These are phyloP conservation scores for Beauveria sp. DNA, from an alignment of 2,329 filamentous ascomycete genomes.

Conservation along the genomic window DNA sequence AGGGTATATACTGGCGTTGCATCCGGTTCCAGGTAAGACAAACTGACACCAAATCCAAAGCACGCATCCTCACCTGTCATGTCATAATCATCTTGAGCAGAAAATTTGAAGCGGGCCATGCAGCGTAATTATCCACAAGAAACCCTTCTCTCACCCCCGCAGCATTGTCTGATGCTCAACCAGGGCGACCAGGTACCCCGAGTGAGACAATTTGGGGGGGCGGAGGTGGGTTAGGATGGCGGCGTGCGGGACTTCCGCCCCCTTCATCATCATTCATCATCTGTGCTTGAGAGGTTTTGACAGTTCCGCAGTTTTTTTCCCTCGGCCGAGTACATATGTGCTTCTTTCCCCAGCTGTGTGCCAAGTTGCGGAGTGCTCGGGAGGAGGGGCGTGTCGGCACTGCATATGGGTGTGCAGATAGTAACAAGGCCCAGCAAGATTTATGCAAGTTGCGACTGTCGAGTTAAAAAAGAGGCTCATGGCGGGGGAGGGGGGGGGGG, in stretches of 20 bases:
- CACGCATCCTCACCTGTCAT: not conserved
- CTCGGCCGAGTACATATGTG: conserved; percentile 1
- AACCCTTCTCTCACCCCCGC: not conserved
- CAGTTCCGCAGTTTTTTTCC: too few relatives aligned
- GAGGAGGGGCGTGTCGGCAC: too few relatives aligned
- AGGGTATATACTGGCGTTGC: not conserved
- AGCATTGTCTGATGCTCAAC: not conserved
- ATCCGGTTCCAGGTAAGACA: not conserved
- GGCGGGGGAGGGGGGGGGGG: too few relatives aligned
- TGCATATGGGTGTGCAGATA: too few relatives aligned
- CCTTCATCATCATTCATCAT: not conserved
- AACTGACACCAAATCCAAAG: not conserved
- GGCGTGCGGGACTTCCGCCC: too few relatives aligned
- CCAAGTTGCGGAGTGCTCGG: not conserved
- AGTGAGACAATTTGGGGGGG: too few relatives aligned
- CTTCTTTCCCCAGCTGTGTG: not conserved
- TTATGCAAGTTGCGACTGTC: too few relatives aligned
- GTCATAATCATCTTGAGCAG: not conserved
- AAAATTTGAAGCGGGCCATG: not conserved
- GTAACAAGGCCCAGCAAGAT: too few relatives aligned
- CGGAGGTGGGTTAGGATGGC: not conserved
- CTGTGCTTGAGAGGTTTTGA: too few relatives aligned
- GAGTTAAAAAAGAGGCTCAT: too few relatives aligned
- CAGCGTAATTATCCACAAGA: not conserved
- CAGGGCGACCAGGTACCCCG: not conserved